phyloP scores from a whole-genome alignment of 768 basidiomycete genomes.

The Auricularia sp. region DNA sequence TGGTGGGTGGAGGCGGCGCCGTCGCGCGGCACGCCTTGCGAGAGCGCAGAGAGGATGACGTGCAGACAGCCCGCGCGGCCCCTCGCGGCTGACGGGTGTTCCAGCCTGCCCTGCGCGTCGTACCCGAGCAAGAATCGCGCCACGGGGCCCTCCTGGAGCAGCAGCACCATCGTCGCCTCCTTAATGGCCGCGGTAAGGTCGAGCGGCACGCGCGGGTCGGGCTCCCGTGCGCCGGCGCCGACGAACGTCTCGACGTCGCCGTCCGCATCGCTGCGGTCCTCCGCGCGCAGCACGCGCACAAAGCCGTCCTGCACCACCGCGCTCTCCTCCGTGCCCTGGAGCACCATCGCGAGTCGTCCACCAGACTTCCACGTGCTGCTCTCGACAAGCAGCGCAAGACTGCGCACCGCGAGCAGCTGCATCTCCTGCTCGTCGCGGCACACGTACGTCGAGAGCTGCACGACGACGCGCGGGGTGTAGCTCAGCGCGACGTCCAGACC shows the following conservation, averaged over 20 bases:
- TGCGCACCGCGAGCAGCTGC: conserved; percentile 64
- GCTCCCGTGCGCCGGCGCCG: conserved; percentile 62
- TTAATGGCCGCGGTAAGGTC: conserved; percentile 53
- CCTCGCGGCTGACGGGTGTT: conserved; percentile 69
- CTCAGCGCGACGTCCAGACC: conserved; percentile 62
- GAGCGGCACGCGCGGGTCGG: conserved; percentile 31
- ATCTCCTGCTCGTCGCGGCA: conserved; percentile 62
- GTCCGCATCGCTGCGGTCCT: conserved; percentile 51
- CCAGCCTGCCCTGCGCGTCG: conserved; percentile 56
- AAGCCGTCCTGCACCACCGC: conserved; percentile 79
- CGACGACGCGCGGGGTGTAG: conserved; percentile 60
- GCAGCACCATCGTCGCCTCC: conserved; percentile 67
- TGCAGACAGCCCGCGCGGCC: conserved; percentile 66
- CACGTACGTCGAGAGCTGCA: conserved; percentile 75
- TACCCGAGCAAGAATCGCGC: conserved; percentile 79
- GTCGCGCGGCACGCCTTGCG: conserved; percentile 54
- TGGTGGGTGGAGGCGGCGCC: conserved; percentile 22
- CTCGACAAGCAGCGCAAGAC: conserved; percentile 54
- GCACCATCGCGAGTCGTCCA: conserved; percentile 57
- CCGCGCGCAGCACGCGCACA: conserved; percentile 49
- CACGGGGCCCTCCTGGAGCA: conserved; percentile 77
- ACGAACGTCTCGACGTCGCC: conserved; percentile 59
- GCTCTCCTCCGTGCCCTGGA: conserved; percentile 74
- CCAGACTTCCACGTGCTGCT: conserved; percentile 39
- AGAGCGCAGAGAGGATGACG: conserved; percentile 68